Base-by-base conservation (phyloP, 192 early-diverging fungal genomes). In the Backusella liffmaniae region DNA sequence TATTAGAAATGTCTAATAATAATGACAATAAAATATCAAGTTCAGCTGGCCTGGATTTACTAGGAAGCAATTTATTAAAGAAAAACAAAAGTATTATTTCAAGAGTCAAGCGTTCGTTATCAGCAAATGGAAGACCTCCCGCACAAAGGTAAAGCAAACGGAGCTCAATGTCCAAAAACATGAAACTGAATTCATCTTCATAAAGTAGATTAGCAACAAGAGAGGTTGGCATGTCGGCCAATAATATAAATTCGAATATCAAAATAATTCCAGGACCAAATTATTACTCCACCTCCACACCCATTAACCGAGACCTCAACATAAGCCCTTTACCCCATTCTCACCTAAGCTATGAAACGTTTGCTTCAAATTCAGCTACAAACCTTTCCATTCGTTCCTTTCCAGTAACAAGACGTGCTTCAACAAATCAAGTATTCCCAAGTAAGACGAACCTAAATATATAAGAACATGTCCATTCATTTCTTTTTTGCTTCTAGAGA, bases 101-200 rank as follows among this genome's bases (percentile, higher is more conserved):
- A 18, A n/a, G 72, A 39, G 35, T 73, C 23, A 73, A 73, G 36
- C 53, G 72, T 5, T 73, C 72, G 0, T 56, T 73, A 49, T 73
- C 72, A n/a, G 56, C 72, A 8, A 62, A 12, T 23, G 72, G 53
- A 7, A 73, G 21, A 18, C 53, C 72, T 62, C 56, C 26, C 29
- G 23, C 10, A 62, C 41, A 30, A 16, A 35, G 36, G 29, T 46
- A 42, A 2, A n/a, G 83, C 1, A 53, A 53, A 21, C 1, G n/a
- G 51, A 21, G 18, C 9, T 39, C 16, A 5, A 53, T 53, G 32
- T 26, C 46, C 46, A 49, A 4, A 26, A 51, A 15, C 46, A 23
- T 53, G 53, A 21, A 3, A 9, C 21, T 62, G 10, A 29, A 29
- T 13, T 62, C 12, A 62, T 49, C 5, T 13, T 16, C 10, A 44